Base-by-base conservation (phyloP, 1,284 basidiomycete genomes). In the Ganoderma resinaceum region DNA sequence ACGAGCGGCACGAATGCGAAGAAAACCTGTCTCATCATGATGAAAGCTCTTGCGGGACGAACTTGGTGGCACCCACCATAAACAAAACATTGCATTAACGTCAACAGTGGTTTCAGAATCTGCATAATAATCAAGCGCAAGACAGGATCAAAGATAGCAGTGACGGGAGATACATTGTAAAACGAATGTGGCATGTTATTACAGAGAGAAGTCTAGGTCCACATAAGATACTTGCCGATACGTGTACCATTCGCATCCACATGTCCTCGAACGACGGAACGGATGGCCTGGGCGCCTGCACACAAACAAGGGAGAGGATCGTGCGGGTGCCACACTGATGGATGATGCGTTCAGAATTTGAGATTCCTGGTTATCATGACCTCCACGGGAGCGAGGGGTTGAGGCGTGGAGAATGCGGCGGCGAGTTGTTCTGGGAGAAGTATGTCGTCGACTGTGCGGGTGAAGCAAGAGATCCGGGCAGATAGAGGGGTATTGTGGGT, bases 401-500 rank as follows among this genome's bases (percentile, higher is more conserved):
- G 38, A 82, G 73, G 38, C 77, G 77, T 1, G 90, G 90, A 0
- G 90, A 91, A 65, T 83, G 83, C 18, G 88, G 85, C 6, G 86
- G 84, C 5, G 87, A 87, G 68, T 83, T 85, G 38, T 85, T 83
- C 70, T 86, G 84, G 33, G 85, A 86, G 78, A 91, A 90, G 74
- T 90, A 90, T 16, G 86, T 85, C 18, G 86, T 85, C 29, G 85
- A 84, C 49, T 86, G 86, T 6, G 88, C 83, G 3, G 91, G 91
- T 1, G 91, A 91, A 4, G 87, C 84, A 60, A 93, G 77, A 18
- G 89, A 86, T 14, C 83, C 87, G 16, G 89, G 88, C 2, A 88
- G 82, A 75, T 85, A 89, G 16, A 94, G 80, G 7, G 90, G 92
- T 58, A 93, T 88, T 0, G 93, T 94, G 0, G 93, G 93, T 38